These are phyloP conservation scores for Cordyceps fumosorosea DNA, from an alignment of 2,329 filamentous ascomycete genomes.

Conservation along the genomic window DNA sequence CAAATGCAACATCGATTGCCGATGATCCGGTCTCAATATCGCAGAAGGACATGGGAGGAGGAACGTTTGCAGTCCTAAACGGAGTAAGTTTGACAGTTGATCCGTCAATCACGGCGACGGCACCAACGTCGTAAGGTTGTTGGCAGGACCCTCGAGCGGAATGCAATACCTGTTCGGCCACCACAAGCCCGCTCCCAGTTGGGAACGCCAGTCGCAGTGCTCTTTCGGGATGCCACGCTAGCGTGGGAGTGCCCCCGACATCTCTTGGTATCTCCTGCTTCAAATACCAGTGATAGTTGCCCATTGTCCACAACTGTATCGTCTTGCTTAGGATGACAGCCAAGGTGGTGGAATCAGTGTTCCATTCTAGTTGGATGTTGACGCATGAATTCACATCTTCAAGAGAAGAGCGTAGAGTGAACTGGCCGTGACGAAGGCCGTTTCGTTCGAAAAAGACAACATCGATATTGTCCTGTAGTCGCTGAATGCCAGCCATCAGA, in stretches of 20 bases:
- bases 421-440: constrained; percentile 92
- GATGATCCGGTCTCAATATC: constrained; percentile 59
- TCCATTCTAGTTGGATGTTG: constrained; percentile 72
- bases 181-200: constrained; percentile 43
- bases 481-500: constrained; percentile 78
- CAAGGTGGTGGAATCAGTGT: constrained; percentile 83
- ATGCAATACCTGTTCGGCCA: constrained; percentile 62
- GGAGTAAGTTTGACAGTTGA: constrained; percentile 75
- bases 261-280: constrained; percentile 72
- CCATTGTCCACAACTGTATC: constrained; percentile 93
- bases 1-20: constrained; percentile 69
- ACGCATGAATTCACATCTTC: constrained; percentile 48
- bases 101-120: constrained; percentile 81
- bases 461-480: constrained; percentile 61
- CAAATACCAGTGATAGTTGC: constrained; percentile 96
- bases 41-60: constrained; percentile 85
- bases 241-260: constrained; percentile 21
- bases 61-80: constrained; percentile 74
- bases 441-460: constrained; percentile 96
- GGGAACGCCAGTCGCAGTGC: constrained; percentile 59
- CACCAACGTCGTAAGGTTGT: constrained; percentile 69
- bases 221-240: constrained; percentile 84
- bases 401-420: constrained; percentile 64
- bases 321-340: constrained; percentile 69
- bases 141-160: constrained; percentile 61